A percentile compares a stretch with the other conserved stretches of the same genome.
Conservation (phyloP, 2,329 filamentous ascomycete genomes). For the Talaromyces sp. region DNA sequence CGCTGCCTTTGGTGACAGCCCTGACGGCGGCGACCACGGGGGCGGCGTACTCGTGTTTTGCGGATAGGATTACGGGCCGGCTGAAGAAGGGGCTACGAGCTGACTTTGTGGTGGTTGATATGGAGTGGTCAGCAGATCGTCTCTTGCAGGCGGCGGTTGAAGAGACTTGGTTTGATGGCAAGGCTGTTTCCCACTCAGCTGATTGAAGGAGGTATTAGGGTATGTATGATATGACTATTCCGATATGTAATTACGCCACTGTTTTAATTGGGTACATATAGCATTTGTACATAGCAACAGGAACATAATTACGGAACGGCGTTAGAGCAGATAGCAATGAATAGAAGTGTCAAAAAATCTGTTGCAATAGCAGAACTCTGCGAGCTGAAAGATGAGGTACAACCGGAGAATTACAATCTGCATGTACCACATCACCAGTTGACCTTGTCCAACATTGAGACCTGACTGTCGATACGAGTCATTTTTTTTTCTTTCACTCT, state of each 20-base stretch:
- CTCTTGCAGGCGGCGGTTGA: slow-evolving; percentile 36
- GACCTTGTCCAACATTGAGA: neutral
- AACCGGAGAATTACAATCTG: neutral
- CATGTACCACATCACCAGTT: neutral
- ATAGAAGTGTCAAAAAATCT: neutral
- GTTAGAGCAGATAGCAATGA: neutral
- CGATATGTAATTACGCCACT: neutral
- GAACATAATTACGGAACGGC: no score
- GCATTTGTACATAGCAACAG: neutral
- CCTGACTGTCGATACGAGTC: neutral
- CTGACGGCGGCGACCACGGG: slow-evolving; percentile 41
- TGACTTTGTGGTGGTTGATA: slow-evolving; percentile 43
- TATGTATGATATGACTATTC: neutral
- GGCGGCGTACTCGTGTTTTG: slow-evolving; percentile 43
- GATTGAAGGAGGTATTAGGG: neutral
- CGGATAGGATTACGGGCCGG: slow-evolving; percentile 38
- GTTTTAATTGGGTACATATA: neutral
- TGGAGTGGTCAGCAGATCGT: slow-evolving; percentile 35
- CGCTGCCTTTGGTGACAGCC: slow-evolving; percentile 36
- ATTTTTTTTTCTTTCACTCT: neutral
- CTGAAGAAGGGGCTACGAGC: slow-evolving; percentile 35
- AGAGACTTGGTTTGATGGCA: slow-evolving; percentile 43
- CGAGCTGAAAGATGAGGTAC: neutral
- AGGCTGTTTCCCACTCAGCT: slow-evolving; percentile 19
- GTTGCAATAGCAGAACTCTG: neutral